Evolutionary conservation across 2,329 filamentous ascomycete species (phyloP).

Genomic region (Erysiphe pulchra): DNA sequence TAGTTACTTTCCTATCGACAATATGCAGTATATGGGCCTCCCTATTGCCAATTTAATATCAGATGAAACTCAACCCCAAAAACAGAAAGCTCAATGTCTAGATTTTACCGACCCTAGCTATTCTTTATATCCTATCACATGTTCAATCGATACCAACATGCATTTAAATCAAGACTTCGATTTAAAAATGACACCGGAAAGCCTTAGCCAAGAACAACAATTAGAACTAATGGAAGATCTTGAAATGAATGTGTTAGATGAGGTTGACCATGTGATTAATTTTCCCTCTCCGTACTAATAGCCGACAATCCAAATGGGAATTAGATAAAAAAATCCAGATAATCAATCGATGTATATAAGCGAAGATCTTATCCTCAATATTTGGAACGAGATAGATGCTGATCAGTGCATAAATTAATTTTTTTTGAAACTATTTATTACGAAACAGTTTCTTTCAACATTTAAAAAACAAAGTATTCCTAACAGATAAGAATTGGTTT

Average conservation of each 20-base stretch:
- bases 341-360: no score
- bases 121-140: conserved; percentile 10
- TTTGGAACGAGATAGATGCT: no score
- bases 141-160: conserved; percentile 9
- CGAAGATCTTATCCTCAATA: no score
- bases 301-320: no score
- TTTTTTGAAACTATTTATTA: no score
- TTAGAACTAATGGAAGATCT: conserved; percentile 59
- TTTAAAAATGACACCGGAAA: conserved; percentile 30
- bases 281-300: background rate
- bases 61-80: conserved; percentile 3
- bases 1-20: conserved; percentile 37
- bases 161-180: conserved; percentile 19
- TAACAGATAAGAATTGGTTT: no score
- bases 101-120: conserved; percentile 9
- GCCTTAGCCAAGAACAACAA: conserved; percentile 57
- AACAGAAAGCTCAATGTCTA: conserved; percentile 3
- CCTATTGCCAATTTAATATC: conserved; percentile 9
- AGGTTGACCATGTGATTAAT: conserved; percentile 33
- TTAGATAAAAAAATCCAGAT: no score
- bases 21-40: conserved; percentile 9
- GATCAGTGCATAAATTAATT: no score
- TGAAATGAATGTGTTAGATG: conserved; percentile 38
- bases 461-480: no score
- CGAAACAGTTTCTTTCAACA: no score